Evolutionary conservation across 805 yeast genomes (phyloP), one percentile per base, ranked within the genome.

Genomic region (Candida insectalens): DNA sequence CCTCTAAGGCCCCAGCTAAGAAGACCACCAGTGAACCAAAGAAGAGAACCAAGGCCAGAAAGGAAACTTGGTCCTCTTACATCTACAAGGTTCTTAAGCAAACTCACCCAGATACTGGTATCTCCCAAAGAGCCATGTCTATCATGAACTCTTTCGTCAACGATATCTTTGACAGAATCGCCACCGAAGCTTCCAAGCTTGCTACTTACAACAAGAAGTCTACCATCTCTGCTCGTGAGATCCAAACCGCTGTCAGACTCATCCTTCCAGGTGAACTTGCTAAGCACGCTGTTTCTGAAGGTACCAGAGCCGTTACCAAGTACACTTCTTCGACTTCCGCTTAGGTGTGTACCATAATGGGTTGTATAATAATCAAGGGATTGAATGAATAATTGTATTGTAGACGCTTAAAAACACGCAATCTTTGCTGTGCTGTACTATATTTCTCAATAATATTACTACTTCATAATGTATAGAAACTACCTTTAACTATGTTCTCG

Each of bases 51-150:
- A 88, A 87, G 81, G 68, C 88, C 55, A 85, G 96, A 79, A 87
- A 85, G 82, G 96, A 89, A 72, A 85, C 96, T 47, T 89, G 87
- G 75, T 85, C 95, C 47, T 87, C 96, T 44, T 89, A 89, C 71
- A 89, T 89, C 63, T 89, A 88, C 92, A 89, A 89, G 71, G 96
- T 88, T 50, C 81, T 89, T 63, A 88, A 88, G 71, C 96, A 89
- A 76, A 88, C 96, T 44, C 97, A 89, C 70, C 97, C 96, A 66
- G 96, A 89, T 66, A 89, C 97, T 45, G 97, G 96, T 84, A 89
- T 89, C 63, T 88, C 97, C 54, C 95, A 87, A 71, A 83, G 85
- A 64, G 95, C 97, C 47, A 89, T 89, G 95, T 85, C 95, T 48
- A 89, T 89, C 65, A 80, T 89, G 89, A 89, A 89, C 83, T 89